Conservation (phyloP, 306 rosid species). For the Sicyos edulis region DNA sequence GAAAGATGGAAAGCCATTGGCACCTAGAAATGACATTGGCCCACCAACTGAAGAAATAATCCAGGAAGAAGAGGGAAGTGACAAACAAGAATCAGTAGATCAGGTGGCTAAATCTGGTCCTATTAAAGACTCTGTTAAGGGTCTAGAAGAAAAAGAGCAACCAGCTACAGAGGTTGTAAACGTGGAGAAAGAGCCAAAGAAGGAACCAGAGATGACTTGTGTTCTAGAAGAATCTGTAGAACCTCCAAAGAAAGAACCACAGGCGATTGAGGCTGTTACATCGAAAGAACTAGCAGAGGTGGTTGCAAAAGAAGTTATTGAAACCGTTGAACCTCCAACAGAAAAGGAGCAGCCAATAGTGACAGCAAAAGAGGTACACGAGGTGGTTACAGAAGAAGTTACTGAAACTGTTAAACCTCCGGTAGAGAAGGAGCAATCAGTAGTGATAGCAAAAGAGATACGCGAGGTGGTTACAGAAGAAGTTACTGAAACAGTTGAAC, state of each 20-base stretch:
- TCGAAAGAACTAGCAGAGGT: slow-evolving; percentile 6
- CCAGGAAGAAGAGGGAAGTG: slow-evolving; percentile 7
- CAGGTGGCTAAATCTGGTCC: slow-evolving; percentile 6
- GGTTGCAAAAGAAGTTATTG: slow-evolving; percentile 3
- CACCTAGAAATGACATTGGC: background rate
- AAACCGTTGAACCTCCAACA: background rate
- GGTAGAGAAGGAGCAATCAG: background rate
- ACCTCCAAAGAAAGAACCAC: background rate
- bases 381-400: background rate
- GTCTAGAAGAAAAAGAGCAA: slow-evolving; percentile 3
- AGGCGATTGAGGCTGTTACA: background rate
- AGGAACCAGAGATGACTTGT: slow-evolving; percentile 2
- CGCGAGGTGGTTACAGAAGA: background rate
- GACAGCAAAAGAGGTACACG: background rate
- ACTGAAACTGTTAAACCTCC: background rate
- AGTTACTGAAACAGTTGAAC: background rate
- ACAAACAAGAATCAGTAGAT: slow-evolving; percentile 4
- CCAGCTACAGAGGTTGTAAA: background rate
- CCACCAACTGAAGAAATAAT: background rate
- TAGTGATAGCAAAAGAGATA: background rate
- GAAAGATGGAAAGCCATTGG: background rate
- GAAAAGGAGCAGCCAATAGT: slow-evolving; percentile 6
- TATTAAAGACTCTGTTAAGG: background rate
- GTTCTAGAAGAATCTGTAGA: slow-evolving; percentile 5
- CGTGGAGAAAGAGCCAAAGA: background rate